Base-by-base conservation (phyloP, 2,329 filamentous ascomycete genomes). In the Acrodontium crateriforme region DNA sequence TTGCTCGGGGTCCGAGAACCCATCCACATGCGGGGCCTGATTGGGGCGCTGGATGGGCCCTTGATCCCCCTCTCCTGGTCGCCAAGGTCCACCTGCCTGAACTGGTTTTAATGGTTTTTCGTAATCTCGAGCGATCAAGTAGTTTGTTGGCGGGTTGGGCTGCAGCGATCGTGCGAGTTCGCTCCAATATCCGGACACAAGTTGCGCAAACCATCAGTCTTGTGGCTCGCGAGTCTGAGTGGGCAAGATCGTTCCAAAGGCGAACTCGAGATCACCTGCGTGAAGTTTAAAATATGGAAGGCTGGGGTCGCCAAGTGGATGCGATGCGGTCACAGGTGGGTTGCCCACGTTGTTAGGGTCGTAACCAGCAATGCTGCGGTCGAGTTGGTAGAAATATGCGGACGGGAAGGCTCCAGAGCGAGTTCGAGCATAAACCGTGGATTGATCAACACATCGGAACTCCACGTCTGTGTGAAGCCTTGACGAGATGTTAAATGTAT, bases 351-450 rank as follows among this genome's bases (percentile, higher is more conserved):
- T 53, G 25, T 72, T 70, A 17, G 67, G 71, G 18, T 64, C 63
- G 26, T 61, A 61, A 1, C 35, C 32, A 9, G 60, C 58, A 39
- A 67, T 69, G 0, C 63, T 65, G 24, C 70, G 61, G 34, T 71
- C 65, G 39, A 74, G 67, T 44, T 73, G 65, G 49, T 74, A 75
- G 44, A 63, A 72, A 45, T 67, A 74, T 0, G 69, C 54, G 4
- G 54, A 49, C 16, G 56, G 46, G 41, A 72, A 65, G 0, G 61
- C 58, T 3, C 52, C 49, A 10, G 56, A 59, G 10, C 44, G 48
- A 1, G 62, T 50, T 3, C 61, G 67, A 0, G 65, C 56, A 41
- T 63, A 65, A 5, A 63, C 63, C 3, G 69, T 74, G 4, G 69
- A 68, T 46, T 73, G 61, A 43, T 71, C 67, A 27, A 68, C 52